Evolutionary conservation across 164 flowering plant species (phyloP).

Genomic region (Kalanchoe fedtschenkoi): DNA sequence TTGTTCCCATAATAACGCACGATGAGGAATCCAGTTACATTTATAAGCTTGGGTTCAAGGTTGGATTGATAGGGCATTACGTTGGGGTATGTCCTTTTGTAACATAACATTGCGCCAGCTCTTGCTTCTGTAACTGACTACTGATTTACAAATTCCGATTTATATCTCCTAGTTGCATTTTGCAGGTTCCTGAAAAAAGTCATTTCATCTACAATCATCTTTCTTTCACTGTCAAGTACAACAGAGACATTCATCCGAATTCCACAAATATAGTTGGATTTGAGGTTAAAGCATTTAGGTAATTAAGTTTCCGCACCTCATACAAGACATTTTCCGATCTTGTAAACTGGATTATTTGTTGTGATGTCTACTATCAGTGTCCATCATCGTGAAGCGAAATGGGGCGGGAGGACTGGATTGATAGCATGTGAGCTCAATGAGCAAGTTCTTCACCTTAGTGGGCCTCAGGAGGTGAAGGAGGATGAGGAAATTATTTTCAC

Average conservation of each 20-base stretch:
- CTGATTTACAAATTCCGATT: too few species aligned
- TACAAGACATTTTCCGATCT: neutral
- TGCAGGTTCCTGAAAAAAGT: neutral
- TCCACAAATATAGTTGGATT: neutral
- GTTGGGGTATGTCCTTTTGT: neutral
- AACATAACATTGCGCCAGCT: neutral
- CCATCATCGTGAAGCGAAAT: constrained; percentile 30
- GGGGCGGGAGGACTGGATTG: constrained; percentile 28
- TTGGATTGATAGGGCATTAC: neutral
- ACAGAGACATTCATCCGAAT: neutral
- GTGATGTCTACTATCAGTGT: neutral
- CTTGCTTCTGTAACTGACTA: neutral
- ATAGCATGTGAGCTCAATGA: constrained; percentile 51
- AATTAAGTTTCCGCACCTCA: neutral
- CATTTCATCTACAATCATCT: neutral
- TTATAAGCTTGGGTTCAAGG: neutral
- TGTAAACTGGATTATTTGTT: too few species aligned
- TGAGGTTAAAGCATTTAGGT: constrained; percentile 1
- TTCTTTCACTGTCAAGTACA: neutral
- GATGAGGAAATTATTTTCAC: constrained; percentile 55
- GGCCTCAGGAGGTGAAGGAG: constrained; percentile 53
- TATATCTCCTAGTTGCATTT: neutral
- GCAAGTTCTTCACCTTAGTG: constrained; percentile 29
- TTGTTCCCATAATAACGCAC: too few species aligned
- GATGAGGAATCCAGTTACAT: neutral